Evolutionary conservation across 306 rosid genomes (phyloP).

Genomic region (Corylus heterophylla): DNA sequence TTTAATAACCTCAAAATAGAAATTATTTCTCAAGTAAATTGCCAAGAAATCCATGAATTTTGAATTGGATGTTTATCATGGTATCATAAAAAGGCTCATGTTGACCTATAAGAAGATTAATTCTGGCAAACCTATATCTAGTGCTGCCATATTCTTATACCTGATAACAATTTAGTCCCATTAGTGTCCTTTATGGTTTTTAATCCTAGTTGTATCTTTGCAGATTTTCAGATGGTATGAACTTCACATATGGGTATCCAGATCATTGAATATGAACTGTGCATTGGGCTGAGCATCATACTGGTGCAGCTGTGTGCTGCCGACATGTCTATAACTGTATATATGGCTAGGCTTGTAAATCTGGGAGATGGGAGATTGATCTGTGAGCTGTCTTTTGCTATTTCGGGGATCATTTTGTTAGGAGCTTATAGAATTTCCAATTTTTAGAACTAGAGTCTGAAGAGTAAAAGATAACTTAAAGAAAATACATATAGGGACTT

Average conservation of each 20-base stretch:
- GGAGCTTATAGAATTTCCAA: constrained; percentile 27
- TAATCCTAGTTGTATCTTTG: constrained; percentile 25
- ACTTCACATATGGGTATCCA: constrained; percentile 32
- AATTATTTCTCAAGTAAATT: background rate
- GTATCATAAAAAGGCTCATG: background rate
- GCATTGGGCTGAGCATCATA: constrained; percentile 21
- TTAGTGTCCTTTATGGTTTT: constrained; percentile 14
- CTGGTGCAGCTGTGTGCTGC: constrained; percentile 29
- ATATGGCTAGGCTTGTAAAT: constrained; percentile 60
- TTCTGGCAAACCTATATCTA: background rate
- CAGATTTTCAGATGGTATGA: constrained; percentile 53
- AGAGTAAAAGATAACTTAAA: constrained; percentile 10
- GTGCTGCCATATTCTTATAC: background rate
- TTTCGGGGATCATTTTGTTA: constrained; percentile 24
- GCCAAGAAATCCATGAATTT: background rate
- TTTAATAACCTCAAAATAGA: background rate
- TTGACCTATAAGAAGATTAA: background rate
- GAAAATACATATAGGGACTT: background rate
- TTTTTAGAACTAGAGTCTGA: constrained; percentile 27
- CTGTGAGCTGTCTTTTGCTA: constrained; percentile 28
- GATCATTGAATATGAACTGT: constrained; percentile 20
- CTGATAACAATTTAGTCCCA: constrained; percentile 6
- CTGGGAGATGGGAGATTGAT: constrained; percentile 36
- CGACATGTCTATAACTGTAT: constrained; percentile 43
- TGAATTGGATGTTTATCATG: background rate